Conservation (phyloP, 306 rosid genomes). For the Prunus campanulata region DNA sequence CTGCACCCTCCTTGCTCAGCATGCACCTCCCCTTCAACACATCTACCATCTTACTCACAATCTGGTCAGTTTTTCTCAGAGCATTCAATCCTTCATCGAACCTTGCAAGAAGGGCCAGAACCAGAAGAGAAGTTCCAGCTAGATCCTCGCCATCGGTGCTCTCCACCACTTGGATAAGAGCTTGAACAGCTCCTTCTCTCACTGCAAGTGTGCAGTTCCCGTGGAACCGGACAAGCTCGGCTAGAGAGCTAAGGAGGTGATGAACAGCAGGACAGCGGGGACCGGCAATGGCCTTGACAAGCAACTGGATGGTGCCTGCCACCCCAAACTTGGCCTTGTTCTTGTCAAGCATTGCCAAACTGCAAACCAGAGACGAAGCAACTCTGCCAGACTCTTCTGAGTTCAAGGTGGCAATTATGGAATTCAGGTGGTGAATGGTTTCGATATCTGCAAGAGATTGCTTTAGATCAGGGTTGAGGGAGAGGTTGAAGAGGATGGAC, state of each 20-base stretch:
- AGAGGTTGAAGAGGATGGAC: constrained; percentile 76
- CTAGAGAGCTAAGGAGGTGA: constrained; percentile 58
- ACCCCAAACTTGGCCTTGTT: constrained; percentile 89
- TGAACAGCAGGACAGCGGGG: constrained; percentile 36
- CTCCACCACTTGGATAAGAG: constrained; percentile 44
- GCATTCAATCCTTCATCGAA: constrained; percentile 71
- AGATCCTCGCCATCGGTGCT: constrained; percentile 42
- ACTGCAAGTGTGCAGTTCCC: constrained; percentile 83
- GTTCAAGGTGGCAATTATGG: constrained; percentile 32
- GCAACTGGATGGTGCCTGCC: constrained; percentile 60
- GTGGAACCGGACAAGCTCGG: constrained; percentile 76
- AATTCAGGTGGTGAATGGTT: constrained; percentile 57
- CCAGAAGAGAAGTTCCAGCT: constrained; percentile 51
- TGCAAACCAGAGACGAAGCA: constrained; percentile 62
- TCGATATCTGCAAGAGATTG: constrained; percentile 58
- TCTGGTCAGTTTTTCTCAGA: constrained; percentile 39
- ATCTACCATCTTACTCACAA: constrained; percentile 42
- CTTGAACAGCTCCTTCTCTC: constrained; percentile 49
- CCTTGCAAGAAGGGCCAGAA: constrained; percentile 62
- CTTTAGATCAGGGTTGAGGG: constrained; percentile 66
- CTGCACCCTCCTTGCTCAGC: constrained; percentile 79
- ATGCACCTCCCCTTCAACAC: constrained; percentile 67
- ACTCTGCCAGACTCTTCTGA: constrained; percentile 46
- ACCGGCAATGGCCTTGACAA: constrained; percentile 42
- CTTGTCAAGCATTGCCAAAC: constrained; percentile 77